Evolutionary conservation across 495 filamentous ascomycete genomes (phyloP), one percentile per base, ranked within the genome.

Genomic region (Niebla homalea): DNA sequence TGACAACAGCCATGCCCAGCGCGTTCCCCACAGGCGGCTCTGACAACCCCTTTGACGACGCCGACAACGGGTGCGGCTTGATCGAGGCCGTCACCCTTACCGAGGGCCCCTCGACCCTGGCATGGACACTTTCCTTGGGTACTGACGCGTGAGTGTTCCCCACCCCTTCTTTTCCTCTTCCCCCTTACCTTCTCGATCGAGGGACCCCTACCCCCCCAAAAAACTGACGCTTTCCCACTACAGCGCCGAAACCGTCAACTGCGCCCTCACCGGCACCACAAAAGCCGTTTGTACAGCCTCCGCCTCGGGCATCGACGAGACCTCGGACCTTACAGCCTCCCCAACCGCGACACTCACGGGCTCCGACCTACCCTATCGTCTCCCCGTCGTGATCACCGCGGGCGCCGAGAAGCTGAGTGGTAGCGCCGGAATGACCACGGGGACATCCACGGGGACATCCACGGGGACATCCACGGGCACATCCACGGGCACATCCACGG

Each of bases 311-410:
- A 1, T 21, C 16, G 14, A 4, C 14, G n/a, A 14, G n/a, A 1
- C 20, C 19, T 22, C 25, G 4, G 15, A 21, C 7, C 21, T 32
- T 15, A 22, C 42, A 21, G 29, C 1, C 18, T 5, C 22, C 22
- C 18, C 23, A 2, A 52, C 43, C 14, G 32, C 19, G 1, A 52
- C 43, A 12, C 29, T 47, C n/a, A 19, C 43, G 40, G 43, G 43
- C 8, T 39, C 16, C n/a, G 50, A 47, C 0, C 18, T 45, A 10
- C 12, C 16, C 22, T 26, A 12, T 39, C 22, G 2, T 16, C 3
- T 47, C n/a, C 29, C 50, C 25, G 50, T 52, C 11, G 23, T 39
- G 38, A 47, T 52, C 22, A 52, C 50, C 14, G 50, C 50, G 18
- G 50, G 50, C 8, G 35, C 43, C 10, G 50, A 36, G 29, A 52